These are phyloP conservation scores for Edaphochlamys debaryana DNA, from an alignment of 139 green algal genomes.

Conservation along the genomic window DNA sequence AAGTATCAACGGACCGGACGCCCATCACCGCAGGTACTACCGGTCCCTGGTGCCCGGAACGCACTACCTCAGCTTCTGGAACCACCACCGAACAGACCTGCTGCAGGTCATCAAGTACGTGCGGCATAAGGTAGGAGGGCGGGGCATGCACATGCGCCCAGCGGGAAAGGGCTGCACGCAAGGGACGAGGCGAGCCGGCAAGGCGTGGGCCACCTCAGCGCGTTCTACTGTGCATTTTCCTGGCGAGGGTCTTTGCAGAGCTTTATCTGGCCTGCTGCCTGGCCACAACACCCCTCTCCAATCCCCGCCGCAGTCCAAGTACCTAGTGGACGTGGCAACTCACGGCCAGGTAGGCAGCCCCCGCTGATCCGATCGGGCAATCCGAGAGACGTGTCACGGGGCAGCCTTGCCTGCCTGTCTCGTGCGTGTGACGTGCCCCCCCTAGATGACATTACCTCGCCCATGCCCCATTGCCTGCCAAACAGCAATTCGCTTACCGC, in stretches of 20 bases:
- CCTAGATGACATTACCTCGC: neutral
- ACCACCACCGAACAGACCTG: slow-evolving; percentile 11
- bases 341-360: neutral
- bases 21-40: no score
- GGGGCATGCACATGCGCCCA: neutral
- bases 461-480: neutral
- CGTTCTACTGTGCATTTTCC: no score
- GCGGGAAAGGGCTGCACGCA: neutral
- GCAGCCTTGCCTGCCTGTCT: neutral
- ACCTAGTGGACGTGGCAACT: neutral
- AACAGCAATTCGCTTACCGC: slow-evolving; percentile 22
- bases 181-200: no score
- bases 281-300: neutral
- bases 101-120: neutral
- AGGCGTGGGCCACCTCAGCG: no score
- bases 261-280: no score
- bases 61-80: slow-evolving; percentile 40
- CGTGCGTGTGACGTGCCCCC: neutral
- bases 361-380: no score
- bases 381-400: no score
- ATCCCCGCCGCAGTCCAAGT: neutral
- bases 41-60: slow-evolving; percentile 2
- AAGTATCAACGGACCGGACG: no score
- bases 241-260: no score
- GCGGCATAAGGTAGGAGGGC: neutral